Conservation (phyloP, 495 filamentous ascomycete species). For the Clavariopsis aquatica region DNA sequence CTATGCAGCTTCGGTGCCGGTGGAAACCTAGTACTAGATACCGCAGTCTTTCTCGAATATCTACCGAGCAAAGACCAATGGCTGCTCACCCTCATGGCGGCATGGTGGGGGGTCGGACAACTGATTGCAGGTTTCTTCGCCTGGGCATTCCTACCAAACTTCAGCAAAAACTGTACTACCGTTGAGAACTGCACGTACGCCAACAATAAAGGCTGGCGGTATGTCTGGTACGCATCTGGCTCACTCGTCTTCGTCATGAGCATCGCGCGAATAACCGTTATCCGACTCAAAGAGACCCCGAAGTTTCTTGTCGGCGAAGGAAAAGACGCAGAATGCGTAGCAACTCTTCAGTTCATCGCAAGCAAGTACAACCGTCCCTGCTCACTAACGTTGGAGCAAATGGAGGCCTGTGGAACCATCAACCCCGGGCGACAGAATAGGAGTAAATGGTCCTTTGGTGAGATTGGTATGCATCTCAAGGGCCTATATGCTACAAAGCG, state of each 20-base stretch:
- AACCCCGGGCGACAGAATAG: conserved; percentile 42
- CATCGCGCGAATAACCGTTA: conserved; percentile 64
- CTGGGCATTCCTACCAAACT: conserved; percentile 47
- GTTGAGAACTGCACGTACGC: conserved; percentile 35
- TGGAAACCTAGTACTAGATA: conserved; percentile 71
- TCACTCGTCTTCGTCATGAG: conserved; percentile 67
- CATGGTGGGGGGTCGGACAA: conserved; percentile 54
- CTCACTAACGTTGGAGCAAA: conserved; percentile 61
- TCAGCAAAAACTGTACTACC: conserved; percentile 33
- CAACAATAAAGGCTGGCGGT: conserved; percentile 41
- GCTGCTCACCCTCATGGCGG: conserved; percentile 53
- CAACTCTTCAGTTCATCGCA: conserved; percentile 62
- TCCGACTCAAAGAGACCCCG: conserved; percentile 69
- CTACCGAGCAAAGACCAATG: conserved; percentile 51
- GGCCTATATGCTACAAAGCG: conserved; percentile 64
- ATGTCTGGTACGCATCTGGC: conserved; percentile 55
- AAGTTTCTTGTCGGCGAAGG: conserved; percentile 70
- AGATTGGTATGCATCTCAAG: conserved; percentile 53
- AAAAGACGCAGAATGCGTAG: conserved; percentile 62
- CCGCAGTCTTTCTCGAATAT: conserved; percentile 60
- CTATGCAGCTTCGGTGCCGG: conserved; percentile 57
- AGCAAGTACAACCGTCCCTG: conserved; percentile 63
- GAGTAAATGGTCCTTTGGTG: conserved; percentile 49
- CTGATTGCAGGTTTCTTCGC: conserved; percentile 46
- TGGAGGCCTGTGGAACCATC: conserved; percentile 55